Evolutionary conservation across 2,329 filamentous ascomycete species (phyloP), one percentile per base, ranked within the genome.

Genomic region (Hypoxylon sp.): DNA sequence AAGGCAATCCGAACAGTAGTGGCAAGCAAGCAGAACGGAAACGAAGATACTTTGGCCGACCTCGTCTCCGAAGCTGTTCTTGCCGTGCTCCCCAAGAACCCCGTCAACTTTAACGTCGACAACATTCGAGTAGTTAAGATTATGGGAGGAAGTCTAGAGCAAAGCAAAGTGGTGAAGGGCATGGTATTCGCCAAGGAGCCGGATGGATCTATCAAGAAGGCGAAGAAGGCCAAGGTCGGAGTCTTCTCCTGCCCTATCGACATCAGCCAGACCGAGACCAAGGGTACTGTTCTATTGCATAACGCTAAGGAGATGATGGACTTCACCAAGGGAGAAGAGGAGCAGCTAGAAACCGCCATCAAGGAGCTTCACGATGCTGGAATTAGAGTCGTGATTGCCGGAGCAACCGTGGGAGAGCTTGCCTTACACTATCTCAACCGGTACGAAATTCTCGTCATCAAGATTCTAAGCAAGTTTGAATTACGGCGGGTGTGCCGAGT

Each of bases 91-190:
- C 96, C 97, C 73, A 98, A 98, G 86, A 97, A 98, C 83, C 92
- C 96, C 21, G 83, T 87, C 79, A 94, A 97, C 83, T 99, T 99
- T 88, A 99, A 98, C 82, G 94, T 99, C 72, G 96, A 99, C 85
- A 99, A 99, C 81, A 91, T 99, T 76, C 93, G 96, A 67, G 97
- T 99, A 64, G 97, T 99, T 75, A 99, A 99, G 88, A 99, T 99
- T 77, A 98, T 99, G 95, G 96, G 96, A 75, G 95, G 96, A 72
- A 94, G 92, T 79, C 84, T 99, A 78, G 93, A 97, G 77, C 94
- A 99, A 84, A 97, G 94, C 80, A 90, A 89, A 73, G 95, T 99
- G 13, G 91, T 99, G 67, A 97, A 93, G 86, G 96, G 96, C 73
- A 99, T 99, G 96, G 97, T 99, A 57, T 98, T 99, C 79, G 91